phyloP scores from a whole-genome alignment of 148 eudicot genomes.

The Rhododendron griersonianum region DNA sequence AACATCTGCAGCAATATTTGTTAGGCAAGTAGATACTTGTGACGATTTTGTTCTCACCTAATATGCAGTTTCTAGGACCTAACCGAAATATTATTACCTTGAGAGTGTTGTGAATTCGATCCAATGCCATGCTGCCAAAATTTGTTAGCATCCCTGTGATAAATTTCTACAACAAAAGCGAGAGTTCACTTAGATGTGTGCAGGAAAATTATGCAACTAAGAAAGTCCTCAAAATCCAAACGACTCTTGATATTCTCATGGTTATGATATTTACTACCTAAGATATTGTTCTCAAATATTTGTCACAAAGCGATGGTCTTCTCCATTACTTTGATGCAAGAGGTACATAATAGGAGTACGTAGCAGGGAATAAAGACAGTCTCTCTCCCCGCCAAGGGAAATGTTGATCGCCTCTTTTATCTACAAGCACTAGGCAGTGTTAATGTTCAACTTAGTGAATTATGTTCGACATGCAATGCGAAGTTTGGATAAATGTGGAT shows the following conservation, averaged over 20 bases:
- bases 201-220: not conserved
- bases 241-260: not conserved
- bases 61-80: not conserved
- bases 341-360: not conserved
- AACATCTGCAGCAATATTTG: conserved; percentile 63
- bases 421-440: not conserved
- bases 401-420: not conserved
- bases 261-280: not conserved
- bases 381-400: not conserved
- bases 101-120: conserved; percentile 87
- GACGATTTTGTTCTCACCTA: not conserved
- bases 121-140: conserved; percentile 93
- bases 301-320: not conserved
- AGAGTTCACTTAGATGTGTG: conserved; percentile 10
- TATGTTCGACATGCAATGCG: not conserved
- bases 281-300: not conserved
- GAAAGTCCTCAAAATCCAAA: not conserved
- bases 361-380: not conserved
- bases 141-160: conserved; percentile 95
- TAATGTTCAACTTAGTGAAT: not conserved
- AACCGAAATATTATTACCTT: conserved; percentile 46
- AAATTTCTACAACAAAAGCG: conserved; percentile 66
- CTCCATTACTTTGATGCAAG: not conserved
- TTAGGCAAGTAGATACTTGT: not conserved
- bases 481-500: not conserved